phyloP scores from a whole-genome alignment of 371 early-diverging fungal genomes.

The Apophysomyces variabilis region DNA sequence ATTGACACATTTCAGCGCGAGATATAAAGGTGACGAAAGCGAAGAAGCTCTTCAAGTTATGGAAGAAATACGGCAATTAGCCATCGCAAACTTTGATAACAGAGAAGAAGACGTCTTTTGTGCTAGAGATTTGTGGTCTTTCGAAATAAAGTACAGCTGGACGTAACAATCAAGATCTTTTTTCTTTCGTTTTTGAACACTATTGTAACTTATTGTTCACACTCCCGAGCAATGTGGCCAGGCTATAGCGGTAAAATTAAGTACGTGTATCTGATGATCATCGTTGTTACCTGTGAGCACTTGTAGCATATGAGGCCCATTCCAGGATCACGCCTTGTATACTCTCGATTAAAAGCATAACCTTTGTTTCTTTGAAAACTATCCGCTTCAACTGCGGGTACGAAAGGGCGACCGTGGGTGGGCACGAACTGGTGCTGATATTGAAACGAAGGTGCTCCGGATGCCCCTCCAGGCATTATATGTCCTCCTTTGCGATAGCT shows the following conservation, averaged over 20 bases:
- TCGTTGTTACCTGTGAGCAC: constrained; percentile 18
- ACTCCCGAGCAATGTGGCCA: constrained; percentile 22
- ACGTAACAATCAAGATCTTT: neutral
- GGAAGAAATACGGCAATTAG: constrained; percentile 58
- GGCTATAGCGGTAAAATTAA: constrained; percentile 6
- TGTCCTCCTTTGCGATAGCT: constrained; percentile 7
- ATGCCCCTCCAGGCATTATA: neutral
- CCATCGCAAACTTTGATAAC: constrained; percentile 36
- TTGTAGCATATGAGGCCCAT: constrained; percentile 15
- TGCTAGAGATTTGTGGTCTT: constrained; percentile 52
- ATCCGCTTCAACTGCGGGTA: constrained; percentile 4
- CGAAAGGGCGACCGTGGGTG: neutral
- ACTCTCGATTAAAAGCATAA: constrained; percentile 5
- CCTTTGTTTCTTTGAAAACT: constrained; percentile 3
- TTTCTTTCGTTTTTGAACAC: neutral
- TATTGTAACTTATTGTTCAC: neutral
- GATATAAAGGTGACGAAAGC: constrained; percentile 57
- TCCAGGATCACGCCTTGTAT: constrained; percentile 1
- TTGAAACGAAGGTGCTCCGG: neutral
- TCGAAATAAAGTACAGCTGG: constrained; percentile 31
- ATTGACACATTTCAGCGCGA: constrained; percentile 63
- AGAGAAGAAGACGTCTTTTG: constrained; percentile 42
- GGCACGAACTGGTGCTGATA: neutral
- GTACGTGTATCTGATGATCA: neutral
- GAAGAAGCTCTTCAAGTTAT: constrained; percentile 48